Base-by-base conservation (phyloP, 2,329 filamentous ascomycete genomes). In the Plenodomus lindquistii region DNA sequence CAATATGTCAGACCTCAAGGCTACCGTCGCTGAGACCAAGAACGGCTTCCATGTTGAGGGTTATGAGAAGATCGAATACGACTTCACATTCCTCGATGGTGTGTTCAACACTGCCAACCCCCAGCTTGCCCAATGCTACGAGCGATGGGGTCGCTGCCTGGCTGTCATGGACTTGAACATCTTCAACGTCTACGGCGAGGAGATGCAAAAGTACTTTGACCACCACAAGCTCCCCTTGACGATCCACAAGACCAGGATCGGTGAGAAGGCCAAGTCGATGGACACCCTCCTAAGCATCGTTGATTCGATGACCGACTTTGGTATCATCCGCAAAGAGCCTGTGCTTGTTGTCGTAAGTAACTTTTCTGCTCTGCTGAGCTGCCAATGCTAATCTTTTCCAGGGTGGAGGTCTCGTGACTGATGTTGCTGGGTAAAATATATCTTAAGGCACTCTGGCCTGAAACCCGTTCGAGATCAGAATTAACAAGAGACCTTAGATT, bases 61-160 rank as follows among this genome's bases (percentile, higher is more conserved):
- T 19, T 88, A 87, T 60, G 86, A 89, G 77, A 89, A 87, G 77
- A 88, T 89, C 65, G 82, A 87, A 64, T 89, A 89, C 67, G 85
- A 88, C 72, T 89, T 89, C 69, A 83, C 84, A 45, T 88, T 89
- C 71, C 79, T 89, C 39, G 86, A 89, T 59, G 83, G 81, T 40
- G 79, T 89, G 47, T 89, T 89, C 70, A 75, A 87, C 64, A 61
- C 76, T 36, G 62, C 76, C 54, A 87, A 88, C 62, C 60, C 74
- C 15, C 79, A 87, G 59, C 78, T 89, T 9, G 84, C 85, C 15
- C 73, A 84, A 21, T 85, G 83, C 69, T 89, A 88, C 72, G 73
- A 80, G 61, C 75, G 75, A 52, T 89, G 85, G 85, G 78, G 81
- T 24, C 79, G 86, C 43, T 85, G 82, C 56, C 73, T 89, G 37